Base-by-base conservation (phyloP, 257 asterid genomes). In the Solanum piurae region DNA sequence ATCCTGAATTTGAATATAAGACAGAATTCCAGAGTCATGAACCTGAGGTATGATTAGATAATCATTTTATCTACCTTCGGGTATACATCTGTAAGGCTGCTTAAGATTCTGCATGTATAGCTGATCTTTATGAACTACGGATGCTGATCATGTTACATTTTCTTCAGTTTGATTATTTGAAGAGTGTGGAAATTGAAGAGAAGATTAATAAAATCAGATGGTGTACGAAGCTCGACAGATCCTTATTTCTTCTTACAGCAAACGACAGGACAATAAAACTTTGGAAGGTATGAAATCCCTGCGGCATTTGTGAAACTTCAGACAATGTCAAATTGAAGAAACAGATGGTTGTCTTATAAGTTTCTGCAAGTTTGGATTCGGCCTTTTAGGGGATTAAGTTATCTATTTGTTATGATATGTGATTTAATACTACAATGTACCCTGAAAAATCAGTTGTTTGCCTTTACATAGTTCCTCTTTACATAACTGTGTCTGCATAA, bases 21-120 rank as follows among this genome's bases (percentile, higher is more conserved):
- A 95, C 97, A 3, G 99, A 96, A 91, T 96, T 96, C 88, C 99
- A 95, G 90, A 96, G 99, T 90, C 99, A 96, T 83, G 98, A 95
- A 88, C 95, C 99, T 29, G 98, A 95, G 97, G 99, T 93, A 88
- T 83, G 87, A 80, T 29, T 79, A 79, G 64, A 29, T 79, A 42
- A 27, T 79, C 16, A 79, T 44, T 46, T 44, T 79, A 79, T 44
- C 84, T 77, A 42, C 23, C 13, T 77, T 29, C 13, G 9, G 23
- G n/a, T 42, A 69, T 31, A 77, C n/a, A 42, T 77, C 62, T 6
- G 7, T 44, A 27, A 44, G 64, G 84, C 85, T 80, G 62, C 85
- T 46, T 80, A 16, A 80, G 38, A 16, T 16, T 16, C 37, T 49
- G 40, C 69, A 79, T n/a, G 5, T 79, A 16, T 77, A 44, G 42